Percentiles rank a stretch among this genome's conserved stretches.
Evolutionary conservation across 371 early-diverging fungal genomes (phyloP).

Genomic region (Apophysomyces elegans): DNA sequence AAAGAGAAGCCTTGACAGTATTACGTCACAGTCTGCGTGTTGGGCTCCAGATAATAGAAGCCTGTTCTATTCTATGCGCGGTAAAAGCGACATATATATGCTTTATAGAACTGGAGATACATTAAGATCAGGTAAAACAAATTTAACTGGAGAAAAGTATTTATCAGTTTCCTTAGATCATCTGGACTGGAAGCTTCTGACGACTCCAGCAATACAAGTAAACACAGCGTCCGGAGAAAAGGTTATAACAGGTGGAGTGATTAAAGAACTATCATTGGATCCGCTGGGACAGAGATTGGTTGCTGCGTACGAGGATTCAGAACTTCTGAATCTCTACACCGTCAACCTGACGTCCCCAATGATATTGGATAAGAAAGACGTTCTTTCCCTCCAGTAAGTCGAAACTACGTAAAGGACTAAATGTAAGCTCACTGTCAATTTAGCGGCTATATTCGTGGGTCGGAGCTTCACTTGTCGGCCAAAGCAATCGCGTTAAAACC

Average conservation of each 20-base stretch:
- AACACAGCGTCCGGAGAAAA: constrained; percentile 10
- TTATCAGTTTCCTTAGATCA: neutral
- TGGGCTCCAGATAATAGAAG: constrained; percentile 48
- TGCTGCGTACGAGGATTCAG: constrained; percentile 32
- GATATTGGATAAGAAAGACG: constrained; percentile 19
- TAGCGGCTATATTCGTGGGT: constrained; percentile 45
- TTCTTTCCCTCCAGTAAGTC: constrained; percentile 32
- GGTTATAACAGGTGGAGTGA: constrained; percentile 16
- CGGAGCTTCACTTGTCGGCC: constrained; percentile 9
- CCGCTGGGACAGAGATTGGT: constrained; percentile 37
- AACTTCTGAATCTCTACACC: constrained; percentile 29
- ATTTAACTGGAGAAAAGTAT: too few relatives aligned
- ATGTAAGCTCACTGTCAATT: neutral
- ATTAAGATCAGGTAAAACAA: constrained; percentile 16
- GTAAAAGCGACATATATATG: constrained; percentile 37
- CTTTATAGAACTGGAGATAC: constrained; percentile 25
- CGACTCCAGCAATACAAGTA: neutral
- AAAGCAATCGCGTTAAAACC: constrained; percentile 16
- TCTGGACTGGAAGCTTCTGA: constrained; percentile 17
- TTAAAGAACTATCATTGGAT: constrained; percentile 42
- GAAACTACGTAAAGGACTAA: too few relatives aligned
- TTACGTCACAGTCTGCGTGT: constrained; percentile 38
- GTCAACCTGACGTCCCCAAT: constrained; percentile 22
- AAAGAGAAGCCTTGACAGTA: neutral
- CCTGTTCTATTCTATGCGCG: constrained; percentile 42